These are phyloP conservation scores for Apostasia shenzhenica DNA, from an alignment of 106 monocot genomes.

Conservation along the genomic window DNA sequence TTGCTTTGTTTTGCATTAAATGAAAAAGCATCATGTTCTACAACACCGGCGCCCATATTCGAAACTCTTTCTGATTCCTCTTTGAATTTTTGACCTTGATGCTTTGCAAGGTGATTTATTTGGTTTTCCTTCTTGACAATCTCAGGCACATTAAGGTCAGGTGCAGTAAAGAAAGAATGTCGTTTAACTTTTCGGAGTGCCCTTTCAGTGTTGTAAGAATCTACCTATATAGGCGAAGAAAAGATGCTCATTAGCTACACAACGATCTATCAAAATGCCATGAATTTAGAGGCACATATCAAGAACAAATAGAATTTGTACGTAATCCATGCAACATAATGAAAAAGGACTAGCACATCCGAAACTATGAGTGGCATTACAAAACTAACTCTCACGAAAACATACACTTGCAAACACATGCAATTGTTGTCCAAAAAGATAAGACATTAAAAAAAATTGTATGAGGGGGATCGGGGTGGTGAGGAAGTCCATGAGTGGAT, in stretches of 20 bases:
- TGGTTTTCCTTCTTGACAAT: slow-evolving; percentile 21
- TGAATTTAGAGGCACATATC: too few species aligned
- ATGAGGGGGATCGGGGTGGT: too few species aligned
- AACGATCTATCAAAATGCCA: background rate
- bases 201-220: slow-evolving; percentile 23
- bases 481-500: too few species aligned
- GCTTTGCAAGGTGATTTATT: slow-evolving; percentile 2
- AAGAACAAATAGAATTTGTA: too few species aligned
- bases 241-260: background rate
- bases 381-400: too few species aligned
- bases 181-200: slow-evolving; percentile 12
- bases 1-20: slow-evolving; percentile 7
- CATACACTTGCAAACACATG: too few species aligned
- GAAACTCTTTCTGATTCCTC: slow-evolving; percentile 16
- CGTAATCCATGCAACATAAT: too few species aligned
- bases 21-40: slow-evolving; percentile 7
- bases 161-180: slow-evolving; percentile 3
- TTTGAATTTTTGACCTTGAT: slow-evolving; percentile 1
- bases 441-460: too few species aligned
- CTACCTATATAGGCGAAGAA: slow-evolving; percentile 24
- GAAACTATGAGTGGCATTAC: too few species aligned
- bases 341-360: too few species aligned
- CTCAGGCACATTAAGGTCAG: slow-evolving; percentile 33
- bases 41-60: background rate
- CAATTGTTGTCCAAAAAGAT: too few species aligned